phyloP scores from a whole-genome alignment of 1,284 basidiomycete genomes.

The Xanthoconium separans region DNA sequence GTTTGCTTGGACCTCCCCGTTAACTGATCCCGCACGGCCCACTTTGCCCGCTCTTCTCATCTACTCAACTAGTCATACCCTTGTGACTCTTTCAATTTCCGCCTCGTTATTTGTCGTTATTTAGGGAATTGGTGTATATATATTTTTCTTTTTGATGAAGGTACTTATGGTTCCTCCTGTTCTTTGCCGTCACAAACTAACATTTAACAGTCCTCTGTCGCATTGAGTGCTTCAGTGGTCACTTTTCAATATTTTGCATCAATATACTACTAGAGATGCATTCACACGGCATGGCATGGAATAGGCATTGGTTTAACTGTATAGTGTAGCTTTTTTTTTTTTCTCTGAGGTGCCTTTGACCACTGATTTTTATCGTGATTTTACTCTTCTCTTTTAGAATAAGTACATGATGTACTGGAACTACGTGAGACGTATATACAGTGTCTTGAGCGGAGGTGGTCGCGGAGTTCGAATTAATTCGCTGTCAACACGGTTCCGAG shows the following conservation, averaged over 20 bases:
- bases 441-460: background rate
- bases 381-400: background rate
- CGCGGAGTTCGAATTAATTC: slow-evolving; percentile 15
- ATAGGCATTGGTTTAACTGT: slow-evolving; percentile 1
- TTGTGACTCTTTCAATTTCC: background rate
- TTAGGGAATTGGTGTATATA: background rate
- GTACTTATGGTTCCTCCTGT: background rate
- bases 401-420: background rate
- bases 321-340: slow-evolving; percentile 5
- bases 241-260: slow-evolving; percentile 5
- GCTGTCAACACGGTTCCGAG: background rate
- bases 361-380: too few relatives aligned
- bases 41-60: background rate
- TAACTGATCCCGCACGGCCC: slow-evolving; percentile 3
- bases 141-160: background rate
- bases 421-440: background rate
- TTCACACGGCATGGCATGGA: slow-evolving; percentile 16
- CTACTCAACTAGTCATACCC: background rate
- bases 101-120: background rate
- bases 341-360: background rate
- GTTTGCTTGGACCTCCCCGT: slow-evolving; percentile 19
- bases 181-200: background rate
- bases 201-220: background rate
- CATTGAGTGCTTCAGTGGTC: background rate
- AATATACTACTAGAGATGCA: slow-evolving; percentile 14